Evolutionary conservation across 108 stramenopile genomes (phyloP).

Genomic region (Mayamaea pseudoterrestris): DNA sequence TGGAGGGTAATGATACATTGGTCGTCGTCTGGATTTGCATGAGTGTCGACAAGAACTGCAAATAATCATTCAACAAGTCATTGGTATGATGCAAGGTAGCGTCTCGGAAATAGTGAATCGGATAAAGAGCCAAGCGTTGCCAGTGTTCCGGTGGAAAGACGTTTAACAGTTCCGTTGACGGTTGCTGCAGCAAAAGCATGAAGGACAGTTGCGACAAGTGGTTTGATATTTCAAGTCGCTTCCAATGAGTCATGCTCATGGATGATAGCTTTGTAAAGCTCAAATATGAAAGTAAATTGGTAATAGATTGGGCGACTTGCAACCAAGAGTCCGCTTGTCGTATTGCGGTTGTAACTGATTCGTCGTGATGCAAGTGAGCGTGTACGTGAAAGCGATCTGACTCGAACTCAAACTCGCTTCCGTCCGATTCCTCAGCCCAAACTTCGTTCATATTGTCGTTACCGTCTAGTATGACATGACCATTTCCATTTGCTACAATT

Average conservation of each 20-base stretch:
- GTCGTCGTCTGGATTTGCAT: conserved; percentile 9
- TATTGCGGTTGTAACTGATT: no score
- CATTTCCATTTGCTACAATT: no score
- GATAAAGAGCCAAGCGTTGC: conserved; percentile 9
- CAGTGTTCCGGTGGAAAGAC: background rate
- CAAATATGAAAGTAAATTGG: conserved; percentile 5
- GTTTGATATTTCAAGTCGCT: background rate
- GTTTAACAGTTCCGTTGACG: background rate
- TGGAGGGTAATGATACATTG: no score
- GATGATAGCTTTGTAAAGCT: background rate
- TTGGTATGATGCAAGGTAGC: background rate
- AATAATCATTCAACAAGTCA: background rate
- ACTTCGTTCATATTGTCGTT: conserved; percentile 9
- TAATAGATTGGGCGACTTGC: background rate
- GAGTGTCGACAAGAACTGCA: conserved; percentile 3
- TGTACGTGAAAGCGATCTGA: no score
- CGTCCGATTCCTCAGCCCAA: conserved; percentile 22
- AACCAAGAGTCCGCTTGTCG: no score
- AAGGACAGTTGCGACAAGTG: conserved; percentile 9
- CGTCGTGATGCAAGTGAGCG: no score
- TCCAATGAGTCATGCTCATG: conserved; percentile 1
- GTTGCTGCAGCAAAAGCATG: conserved; percentile 4
- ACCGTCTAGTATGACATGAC: no score
- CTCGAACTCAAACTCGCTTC: conserved; percentile 18
- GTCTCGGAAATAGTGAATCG: conserved; percentile 10